These are phyloP conservation scores for Saccharomycopsis olivae DNA, from an alignment of 805 yeast species.

Conservation along the genomic window DNA sequence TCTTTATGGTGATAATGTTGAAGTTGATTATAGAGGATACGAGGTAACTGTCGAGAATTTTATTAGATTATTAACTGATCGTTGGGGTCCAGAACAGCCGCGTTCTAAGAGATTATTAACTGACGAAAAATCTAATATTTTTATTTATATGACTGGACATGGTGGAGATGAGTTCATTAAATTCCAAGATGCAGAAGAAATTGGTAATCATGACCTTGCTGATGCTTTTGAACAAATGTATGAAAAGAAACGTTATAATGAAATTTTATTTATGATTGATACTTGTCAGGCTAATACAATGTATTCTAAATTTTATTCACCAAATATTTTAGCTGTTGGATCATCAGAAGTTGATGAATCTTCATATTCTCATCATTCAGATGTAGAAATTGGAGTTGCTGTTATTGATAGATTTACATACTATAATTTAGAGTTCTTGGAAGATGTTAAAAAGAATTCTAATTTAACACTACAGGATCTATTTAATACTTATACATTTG, in stretches of 20 bases:
- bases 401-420: slow-evolving; percentile 95
- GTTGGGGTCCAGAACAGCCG: slow-evolving; percentile 94
- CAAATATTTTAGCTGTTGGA: slow-evolving; percentile 87
- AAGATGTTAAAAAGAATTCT: slow-evolving; percentile 67
- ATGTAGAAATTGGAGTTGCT: slow-evolving; percentile 92
- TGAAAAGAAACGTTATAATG: slow-evolving; percentile 90
- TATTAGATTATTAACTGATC: slow-evolving; percentile 81
- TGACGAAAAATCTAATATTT: slow-evolving; percentile 88
- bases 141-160: slow-evolving; percentile 94
- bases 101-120: slow-evolving; percentile 82
- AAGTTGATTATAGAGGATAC: slow-evolving; percentile 94
- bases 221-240: slow-evolving; percentile 97
- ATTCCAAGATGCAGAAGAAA: slow-evolving; percentile 97
- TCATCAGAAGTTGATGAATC: slow-evolving; percentile 81
- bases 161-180: slow-evolving; percentile 97
- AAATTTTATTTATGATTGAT: slow-evolving; percentile 94
- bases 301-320: slow-evolving; percentile 88
- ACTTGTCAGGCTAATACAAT: slow-evolving; percentile 98
- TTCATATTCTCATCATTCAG: slow-evolving; percentile 93
- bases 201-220: slow-evolving; percentile 89
- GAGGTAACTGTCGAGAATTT: slow-evolving; percentile 98
- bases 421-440: slow-evolving; percentile 80
- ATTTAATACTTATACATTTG: slow-evolving; percentile 75
- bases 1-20: slow-evolving; percentile 86
- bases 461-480: slow-evolving; percentile 69